phyloP scores from a whole-genome alignment of 2,329 filamentous ascomycete genomes.

The Fusarium multiceps region DNA sequence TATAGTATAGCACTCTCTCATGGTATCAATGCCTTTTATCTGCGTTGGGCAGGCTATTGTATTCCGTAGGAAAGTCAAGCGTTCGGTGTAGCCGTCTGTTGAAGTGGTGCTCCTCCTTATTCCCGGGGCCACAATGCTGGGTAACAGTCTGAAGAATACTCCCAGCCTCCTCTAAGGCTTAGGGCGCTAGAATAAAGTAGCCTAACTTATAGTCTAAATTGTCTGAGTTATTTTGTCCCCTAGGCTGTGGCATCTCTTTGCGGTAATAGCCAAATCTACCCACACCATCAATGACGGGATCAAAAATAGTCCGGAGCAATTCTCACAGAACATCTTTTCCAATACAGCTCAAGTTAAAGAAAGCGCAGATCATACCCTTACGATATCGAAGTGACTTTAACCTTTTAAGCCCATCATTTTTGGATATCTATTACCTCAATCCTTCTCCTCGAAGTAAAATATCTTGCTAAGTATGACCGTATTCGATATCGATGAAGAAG shows the following conservation, averaged over 20 bases:
- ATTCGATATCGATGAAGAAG: slow-evolving; percentile 52
- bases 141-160: too few relatives aligned
- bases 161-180: neutral
- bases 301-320: slow-evolving; percentile 10
- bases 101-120: neutral
- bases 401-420: neutral
- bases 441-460: too few relatives aligned
- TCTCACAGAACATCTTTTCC: neutral
- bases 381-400: too few relatives aligned
- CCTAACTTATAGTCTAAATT: accelerated
- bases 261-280: neutral
- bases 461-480: slow-evolving; percentile 11
- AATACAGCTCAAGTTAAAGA: too few relatives aligned
- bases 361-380: too few relatives aligned
- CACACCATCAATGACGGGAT: neutral
- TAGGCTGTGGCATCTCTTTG: neutral
- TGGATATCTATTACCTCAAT: accelerated
- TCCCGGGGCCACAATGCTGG: neutral
- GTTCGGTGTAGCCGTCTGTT: accelerated
- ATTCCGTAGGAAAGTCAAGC: accelerated
- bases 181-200: neutral
- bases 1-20: accelerated
- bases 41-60: accelerated
- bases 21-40: neutral
- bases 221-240: neutral